Conservation (phyloP, 179 eudicot genomes). For the Carnegiea gigantea region DNA sequence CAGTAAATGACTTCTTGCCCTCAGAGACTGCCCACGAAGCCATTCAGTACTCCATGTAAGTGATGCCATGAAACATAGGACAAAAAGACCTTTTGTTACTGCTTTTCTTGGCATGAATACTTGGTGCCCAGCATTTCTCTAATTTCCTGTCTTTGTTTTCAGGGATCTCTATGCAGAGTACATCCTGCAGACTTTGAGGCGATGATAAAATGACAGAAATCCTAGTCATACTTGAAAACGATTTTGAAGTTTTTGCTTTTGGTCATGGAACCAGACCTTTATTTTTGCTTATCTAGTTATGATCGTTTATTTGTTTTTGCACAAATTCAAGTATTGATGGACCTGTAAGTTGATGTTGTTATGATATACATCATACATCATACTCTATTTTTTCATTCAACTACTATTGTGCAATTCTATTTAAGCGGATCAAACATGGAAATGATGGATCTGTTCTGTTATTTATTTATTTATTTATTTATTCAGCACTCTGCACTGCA, state of each 20-base stretch:
- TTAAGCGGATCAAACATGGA: too few relatives aligned
- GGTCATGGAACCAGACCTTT: neutral
- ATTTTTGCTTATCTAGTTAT: neutral
- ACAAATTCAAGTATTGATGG: neutral
- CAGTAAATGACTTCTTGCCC: slow-evolving; percentile 42
- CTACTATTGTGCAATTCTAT: neutral
- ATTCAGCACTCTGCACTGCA: too few relatives aligned
- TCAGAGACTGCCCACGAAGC: slow-evolving; percentile 37
- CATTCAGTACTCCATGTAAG: slow-evolving; percentile 42
- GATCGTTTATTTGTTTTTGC: neutral
- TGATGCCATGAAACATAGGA: neutral
- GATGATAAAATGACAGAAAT: slow-evolving; percentile 30
- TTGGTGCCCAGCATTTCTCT: neutral
- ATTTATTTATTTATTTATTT: too few relatives aligned
- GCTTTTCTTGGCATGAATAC: slow-evolving; percentile 1
- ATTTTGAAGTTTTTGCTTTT: neutral
- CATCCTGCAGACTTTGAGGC: slow-evolving; percentile 68
- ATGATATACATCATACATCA: neutral
- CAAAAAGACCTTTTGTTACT: neutral
- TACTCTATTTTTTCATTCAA: neutral
- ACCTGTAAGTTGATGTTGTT: neutral
- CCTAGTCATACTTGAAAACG: neutral
- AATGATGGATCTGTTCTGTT: too few relatives aligned
- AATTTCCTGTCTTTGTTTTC: slow-evolving; percentile 7
- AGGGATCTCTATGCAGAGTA: slow-evolving; percentile 82